Evolutionary conservation across 768 basidiomycete genomes (phyloP), one percentile per base, ranked within the genome.

Genomic region (Epithele typhae): DNA sequence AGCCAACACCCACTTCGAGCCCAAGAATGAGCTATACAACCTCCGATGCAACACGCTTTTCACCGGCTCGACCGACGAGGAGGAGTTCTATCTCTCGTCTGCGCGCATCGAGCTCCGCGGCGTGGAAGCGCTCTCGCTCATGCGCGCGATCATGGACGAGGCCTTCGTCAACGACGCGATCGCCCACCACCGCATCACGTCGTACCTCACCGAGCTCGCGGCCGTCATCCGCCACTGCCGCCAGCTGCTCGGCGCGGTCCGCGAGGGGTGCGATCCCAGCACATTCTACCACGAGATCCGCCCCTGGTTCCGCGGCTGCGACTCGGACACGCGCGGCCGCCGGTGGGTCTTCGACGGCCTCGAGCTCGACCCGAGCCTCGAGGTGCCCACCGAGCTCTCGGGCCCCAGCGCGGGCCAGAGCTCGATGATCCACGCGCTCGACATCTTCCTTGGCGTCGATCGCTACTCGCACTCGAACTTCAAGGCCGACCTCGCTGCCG

Each of bases 121-220:
- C 11, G 90, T 87, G 1, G 79, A 84, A 40, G 89, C 86, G 0
- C 79, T 97, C n/a, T 75, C 82, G 32, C 70, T 93, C 43, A 94
- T 96, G 88, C 79, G 86, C 2, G 68, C 75, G 3, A 87, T 81
- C 1, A 83, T 94, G 76, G 91, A 95, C 68, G 93, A 95, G 63
- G 74, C 83, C 23, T 94, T 92, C 72, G 78, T 94, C 37, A 71
- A 71, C 22, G 81, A 82, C 60, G 53, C 61, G 10, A 64, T 75
- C 22, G 71, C 80, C 15, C 47, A 75, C 9, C 59, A 60, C 9
- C 70, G 79, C 17, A 74, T 82, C 60, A 70, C 77, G 5, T 59
- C 64, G 9, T 92, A 86, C 64, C 78, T 97, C 25, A 60, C 60
- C 35, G 67, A 70, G n/a, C 74, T 96, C 40, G 75, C 80, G 0